phyloP scores from a whole-genome alignment of 169 alveolate genomes.

The Cryptosporidium ubiquitum region DNA sequence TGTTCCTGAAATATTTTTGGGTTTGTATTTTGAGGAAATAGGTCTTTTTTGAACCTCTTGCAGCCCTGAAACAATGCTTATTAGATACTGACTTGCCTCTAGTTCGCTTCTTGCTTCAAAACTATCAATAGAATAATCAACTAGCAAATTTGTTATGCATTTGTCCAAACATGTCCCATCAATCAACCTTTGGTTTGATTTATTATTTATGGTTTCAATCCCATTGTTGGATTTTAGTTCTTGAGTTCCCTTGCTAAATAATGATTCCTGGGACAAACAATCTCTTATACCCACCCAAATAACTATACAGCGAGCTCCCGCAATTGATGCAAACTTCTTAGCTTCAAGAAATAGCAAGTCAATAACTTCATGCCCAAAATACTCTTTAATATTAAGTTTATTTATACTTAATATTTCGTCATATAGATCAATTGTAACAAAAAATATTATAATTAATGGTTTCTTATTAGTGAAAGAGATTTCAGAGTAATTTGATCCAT shows the following conservation, averaged over 20 bases:
- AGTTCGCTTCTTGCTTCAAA: slow-evolving; percentile 56
- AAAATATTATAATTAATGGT: not conserved
- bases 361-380: slow-evolving; percentile 49
- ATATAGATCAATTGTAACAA: slow-evolving; percentile 45
- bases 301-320: slow-evolving; percentile 36
- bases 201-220: not conserved
- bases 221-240: not conserved
- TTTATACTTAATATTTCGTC: not conserved
- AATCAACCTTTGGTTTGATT: not conserved
- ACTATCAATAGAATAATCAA: slow-evolving; percentile 51
- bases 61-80: slow-evolving; percentile 11
- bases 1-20: slow-evolving; percentile 34
- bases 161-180: slow-evolving; percentile 44
- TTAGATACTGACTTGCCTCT: slow-evolving; percentile 55
- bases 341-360: slow-evolving; percentile 35
- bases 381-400: not conserved
- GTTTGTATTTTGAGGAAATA: slow-evolving; percentile 54
- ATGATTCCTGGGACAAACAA: slow-evolving; percentile 55
- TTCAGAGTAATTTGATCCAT: not conserved
- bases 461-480: not conserved
- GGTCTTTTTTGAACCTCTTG: slow-evolving; percentile 37
- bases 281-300: slow-evolving; percentile 72
- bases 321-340: not conserved
- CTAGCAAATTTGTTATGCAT: slow-evolving; percentile 25
- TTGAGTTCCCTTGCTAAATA: not conserved